These are phyloP conservation scores for Posidonia oceanica DNA, from an alignment of 116 monocot species.

Conservation along the genomic window DNA sequence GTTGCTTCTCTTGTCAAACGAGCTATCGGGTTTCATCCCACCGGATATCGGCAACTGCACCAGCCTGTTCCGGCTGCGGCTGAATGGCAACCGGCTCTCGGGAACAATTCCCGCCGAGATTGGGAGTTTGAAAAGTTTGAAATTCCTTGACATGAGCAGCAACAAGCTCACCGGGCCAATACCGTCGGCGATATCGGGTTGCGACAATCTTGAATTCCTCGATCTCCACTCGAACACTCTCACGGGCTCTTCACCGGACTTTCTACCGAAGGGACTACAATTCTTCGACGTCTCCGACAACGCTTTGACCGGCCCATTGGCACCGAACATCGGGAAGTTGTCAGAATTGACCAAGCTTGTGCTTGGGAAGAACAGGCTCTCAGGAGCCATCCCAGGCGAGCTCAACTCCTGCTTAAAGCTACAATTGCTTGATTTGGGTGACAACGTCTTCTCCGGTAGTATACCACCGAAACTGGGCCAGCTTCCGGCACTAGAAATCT, in stretches of 20 bases:
- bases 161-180: conserved; percentile 50
- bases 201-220: conserved; percentile 53
- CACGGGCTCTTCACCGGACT: conserved; percentile 41
- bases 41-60: conserved; percentile 74
- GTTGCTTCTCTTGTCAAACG: conserved; percentile 67
- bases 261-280: conserved; percentile 39
- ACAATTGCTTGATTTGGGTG: conserved; percentile 68
- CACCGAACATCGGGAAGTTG: conserved; percentile 33
- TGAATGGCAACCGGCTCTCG: conserved; percentile 42
- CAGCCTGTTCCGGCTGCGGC: conserved; percentile 48
- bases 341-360: conserved; percentile 63
- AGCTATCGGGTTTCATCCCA: conserved; percentile 64
- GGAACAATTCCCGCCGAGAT: conserved; percentile 70
- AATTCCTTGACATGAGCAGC: conserved; percentile 68
- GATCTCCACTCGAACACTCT: conserved; percentile 80
- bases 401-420: conserved; percentile 55
- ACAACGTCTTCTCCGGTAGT: conserved; percentile 51
- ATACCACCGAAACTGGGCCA: conserved; percentile 57
- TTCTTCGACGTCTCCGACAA: conserved; percentile 73
- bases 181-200: conserved; percentile 47
- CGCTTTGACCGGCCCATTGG: conserved; percentile 32
- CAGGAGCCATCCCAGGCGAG: conserved; percentile 55
- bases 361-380: conserved; percentile 50
- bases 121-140: conserved; percentile 48
- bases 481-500: conserved; percentile 71